Evolutionary conservation across 1,139 yeast genomes (phyloP).

Genomic region (Blastobotrys malaysiensis): DNA sequence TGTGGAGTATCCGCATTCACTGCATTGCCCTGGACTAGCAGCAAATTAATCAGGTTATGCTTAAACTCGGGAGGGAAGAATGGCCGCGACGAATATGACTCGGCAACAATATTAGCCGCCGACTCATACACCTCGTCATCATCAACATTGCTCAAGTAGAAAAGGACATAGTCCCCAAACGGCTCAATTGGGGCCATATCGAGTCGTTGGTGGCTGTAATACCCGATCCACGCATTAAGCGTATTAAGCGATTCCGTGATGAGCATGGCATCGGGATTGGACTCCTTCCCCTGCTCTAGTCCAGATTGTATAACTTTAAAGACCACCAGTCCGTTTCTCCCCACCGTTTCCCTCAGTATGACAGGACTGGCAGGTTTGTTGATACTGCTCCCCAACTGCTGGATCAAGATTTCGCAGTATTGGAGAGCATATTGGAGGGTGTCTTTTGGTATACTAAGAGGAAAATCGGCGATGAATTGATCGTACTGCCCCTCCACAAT

Average conservation of each 20-base stretch:
- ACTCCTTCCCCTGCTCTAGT: not conserved
- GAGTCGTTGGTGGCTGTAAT: constrained; percentile 14
- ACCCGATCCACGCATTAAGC: constrained; percentile 20
- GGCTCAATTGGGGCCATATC: constrained; percentile 34
- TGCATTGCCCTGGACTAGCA: not conserved
- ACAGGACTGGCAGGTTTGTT: not conserved
- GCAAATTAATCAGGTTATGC: not conserved
- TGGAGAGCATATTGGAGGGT: not conserved
- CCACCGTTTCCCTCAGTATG: not conserved
- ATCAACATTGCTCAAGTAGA: constrained; percentile 26
- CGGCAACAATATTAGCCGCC: constrained; percentile 9
- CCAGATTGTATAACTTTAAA: not conserved
- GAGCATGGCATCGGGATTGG: not conserved
- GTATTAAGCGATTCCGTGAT: constrained; percentile 14
- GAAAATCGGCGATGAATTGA: not conserved
- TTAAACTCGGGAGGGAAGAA: constrained; percentile 2
- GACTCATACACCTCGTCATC: constrained; percentile 5
- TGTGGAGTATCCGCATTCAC: not conserved
- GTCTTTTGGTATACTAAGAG: not conserved
- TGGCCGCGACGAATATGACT: constrained; percentile 8
- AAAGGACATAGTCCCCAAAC: constrained; percentile 36
- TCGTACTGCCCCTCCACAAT: not conserved
- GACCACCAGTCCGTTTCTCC: not conserved
- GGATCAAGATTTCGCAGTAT: not conserved
- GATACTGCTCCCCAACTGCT: not conserved